Conservation (phyloP, 768 basidiomycete species). For the Suillus clintonianus region DNA sequence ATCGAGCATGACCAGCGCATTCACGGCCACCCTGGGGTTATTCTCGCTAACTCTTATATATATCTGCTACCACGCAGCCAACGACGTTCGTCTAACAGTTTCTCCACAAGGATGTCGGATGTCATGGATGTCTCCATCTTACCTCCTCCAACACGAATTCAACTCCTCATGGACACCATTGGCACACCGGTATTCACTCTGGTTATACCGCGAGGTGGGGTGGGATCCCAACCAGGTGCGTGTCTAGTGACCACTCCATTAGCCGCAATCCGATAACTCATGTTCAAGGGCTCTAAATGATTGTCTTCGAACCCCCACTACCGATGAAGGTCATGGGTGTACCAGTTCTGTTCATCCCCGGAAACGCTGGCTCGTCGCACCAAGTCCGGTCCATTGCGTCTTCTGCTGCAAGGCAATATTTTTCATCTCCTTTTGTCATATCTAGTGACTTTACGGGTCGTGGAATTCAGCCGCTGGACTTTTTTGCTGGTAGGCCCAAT, state of each 20-base stretch:
- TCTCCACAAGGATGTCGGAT: slow-evolving; percentile 94
- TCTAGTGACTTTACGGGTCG: slow-evolving; percentile 54
- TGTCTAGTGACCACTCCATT: slow-evolving; percentile 4
- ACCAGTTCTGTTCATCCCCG: slow-evolving; percentile 96
- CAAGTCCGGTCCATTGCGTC: slow-evolving; percentile 96
- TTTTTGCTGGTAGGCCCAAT: slow-evolving; percentile 72
- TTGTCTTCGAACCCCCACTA: not conserved
- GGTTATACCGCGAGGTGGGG: slow-evolving; percentile 86
- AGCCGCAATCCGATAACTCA: slow-evolving; percentile 10
- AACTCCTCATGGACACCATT: slow-evolving; percentile 71
- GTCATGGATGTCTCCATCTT: slow-evolving; percentile 95
- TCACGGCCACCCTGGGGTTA: slow-evolving; percentile 23
- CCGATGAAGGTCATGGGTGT: slow-evolving; percentile 44
- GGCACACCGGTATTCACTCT: slow-evolving; percentile 77
- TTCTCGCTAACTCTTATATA: slow-evolving; percentile 39
- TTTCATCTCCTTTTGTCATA: slow-evolving; percentile 55
- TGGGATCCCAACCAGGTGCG: slow-evolving; percentile 72
- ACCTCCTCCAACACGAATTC: slow-evolving; percentile 70
- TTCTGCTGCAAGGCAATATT: slow-evolving; percentile 83
- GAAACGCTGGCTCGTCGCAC: slow-evolving; percentile 92
- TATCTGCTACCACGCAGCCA: slow-evolving; percentile 45
- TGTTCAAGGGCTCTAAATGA: not conserved
- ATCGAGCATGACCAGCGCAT: slow-evolving; percentile 14
- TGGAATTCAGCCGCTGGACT: slow-evolving; percentile 64
- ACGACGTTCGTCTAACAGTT: slow-evolving; percentile 48